Evolutionary conservation across 2,329 filamentous ascomycete genomes (phyloP), one percentile per base, ranked within the genome.

Genomic region (Hymenoscyphus fraxineus): DNA sequence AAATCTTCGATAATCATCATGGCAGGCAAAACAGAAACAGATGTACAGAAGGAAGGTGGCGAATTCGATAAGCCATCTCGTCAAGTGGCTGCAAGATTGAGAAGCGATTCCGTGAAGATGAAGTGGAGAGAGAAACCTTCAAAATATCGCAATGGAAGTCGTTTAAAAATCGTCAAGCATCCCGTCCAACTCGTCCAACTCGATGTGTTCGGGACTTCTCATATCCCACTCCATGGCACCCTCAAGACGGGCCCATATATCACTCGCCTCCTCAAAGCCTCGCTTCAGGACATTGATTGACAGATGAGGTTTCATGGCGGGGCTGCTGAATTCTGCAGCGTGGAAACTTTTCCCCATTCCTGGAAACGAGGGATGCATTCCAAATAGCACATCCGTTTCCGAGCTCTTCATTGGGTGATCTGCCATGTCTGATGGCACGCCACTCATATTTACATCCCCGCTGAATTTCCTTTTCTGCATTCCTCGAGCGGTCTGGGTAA

Each of bases 401-500:
- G 69, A 19, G 57, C 65, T 70, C 60, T 68, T 71, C 9, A 71
- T 67, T 9, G 69, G 68, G 58, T 71, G 61, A 63, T 70, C 67
- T 64, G 72, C 72, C 66, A 74, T 70, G 40, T 74, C 72, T 10
- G 72, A 73, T 39, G 72, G 70, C 39, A 78, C 78, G 58, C 84
- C 82, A 63, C 81, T 81, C 69, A 88, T 85, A 70, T 85, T 81
- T 60, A 85, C 81, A 69, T 87, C 83, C 55, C 68, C 67, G 58
- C 70, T 81, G 27, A 87, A 79, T 73, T 88, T 88, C 66, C 84
- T 80, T 75, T 85, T 87, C 66, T 76, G 76, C 71, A 98, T 85
- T 59, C 89, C 92, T 70, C 92, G 91, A 16, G 95, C 95, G 1
- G 93, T 98, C 78, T 96, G 92, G 6, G 94, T 97, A 75, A 99